Percentiles rank a stretch among this genome's conserved stretches.
These are phyloP conservation scores for Alternaria gaisen DNA, from an alignment of 2,329 filamentous ascomycete genomes.

Conservation along the genomic window DNA sequence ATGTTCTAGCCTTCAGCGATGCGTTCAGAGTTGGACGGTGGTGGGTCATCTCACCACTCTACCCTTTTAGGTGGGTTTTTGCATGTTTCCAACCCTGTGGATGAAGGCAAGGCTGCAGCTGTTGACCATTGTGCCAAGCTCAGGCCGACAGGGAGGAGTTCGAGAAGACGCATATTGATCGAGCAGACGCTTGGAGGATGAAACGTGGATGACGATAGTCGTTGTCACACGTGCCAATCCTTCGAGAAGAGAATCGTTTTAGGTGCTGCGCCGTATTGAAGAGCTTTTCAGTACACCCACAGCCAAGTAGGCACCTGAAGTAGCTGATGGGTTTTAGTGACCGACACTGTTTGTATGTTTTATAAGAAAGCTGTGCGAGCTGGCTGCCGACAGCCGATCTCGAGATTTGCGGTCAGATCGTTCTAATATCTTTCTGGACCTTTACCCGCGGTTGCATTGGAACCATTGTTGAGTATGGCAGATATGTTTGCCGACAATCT, in stretches of 20 bases:
- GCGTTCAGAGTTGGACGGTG: not conserved
- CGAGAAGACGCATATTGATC: constrained; percentile 4
- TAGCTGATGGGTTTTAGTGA: not conserved
- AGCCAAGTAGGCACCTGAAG: not conserved
- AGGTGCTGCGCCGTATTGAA: not conserved
- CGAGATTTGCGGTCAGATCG: not conserved
- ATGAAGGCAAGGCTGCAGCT: constrained; percentile 15
- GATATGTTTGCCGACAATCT: not conserved
- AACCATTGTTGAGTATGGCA: constrained; percentile 1
- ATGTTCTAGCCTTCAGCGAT: not conserved
- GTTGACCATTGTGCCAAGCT: constrained; percentile 17
- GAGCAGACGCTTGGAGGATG: not conserved
- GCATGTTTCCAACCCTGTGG: constrained; percentile 9
- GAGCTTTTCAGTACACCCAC: not conserved
- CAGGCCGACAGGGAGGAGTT: constrained; percentile 6
- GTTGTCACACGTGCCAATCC: not conserved
- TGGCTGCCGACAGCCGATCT: constrained; percentile 1
- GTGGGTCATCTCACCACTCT: constrained; percentile 22
- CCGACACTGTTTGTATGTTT: not conserved
- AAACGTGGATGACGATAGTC: not conserved
- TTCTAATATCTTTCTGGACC: not conserved
- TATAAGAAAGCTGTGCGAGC: not conserved
- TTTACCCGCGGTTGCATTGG: not conserved
- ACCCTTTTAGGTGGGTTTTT: constrained; percentile 21
- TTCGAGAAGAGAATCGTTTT: not conserved